Base-by-base conservation (phyloP, 805 yeast species). In the Barnettozyma botsteinii region DNA sequence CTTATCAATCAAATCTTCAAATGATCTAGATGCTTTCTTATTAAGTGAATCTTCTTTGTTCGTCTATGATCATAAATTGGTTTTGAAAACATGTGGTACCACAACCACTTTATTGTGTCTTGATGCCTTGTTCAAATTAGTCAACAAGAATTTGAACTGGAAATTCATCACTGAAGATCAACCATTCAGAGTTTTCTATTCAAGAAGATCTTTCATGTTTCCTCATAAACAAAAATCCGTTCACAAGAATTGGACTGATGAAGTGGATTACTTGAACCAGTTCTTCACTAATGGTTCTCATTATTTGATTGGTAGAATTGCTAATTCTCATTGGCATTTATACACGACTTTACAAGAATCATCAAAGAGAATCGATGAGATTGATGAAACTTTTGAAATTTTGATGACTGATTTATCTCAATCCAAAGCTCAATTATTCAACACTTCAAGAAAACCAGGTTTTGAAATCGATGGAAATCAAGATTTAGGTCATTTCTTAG, bases 41-140 rank as follows among this genome's bases (percentile, higher is more conserved):
- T 72, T 91, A 45, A 80, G 91, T 42, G 98, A 91, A 64, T 83
- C 94, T 34, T 85, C 96, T 14, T 65, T 93, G 55, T 89, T 91
- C 63, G 94, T 93, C 21, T 91, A 81, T 58, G 79, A 85, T 15
- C 89, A 88, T 63, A 87, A 85, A 60, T 53, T 93, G 47, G 79
- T 91, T 36, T 70, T 91, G 56, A 91, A 91, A 62, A 91, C 98
- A 5, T 91, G 98, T 60, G 98, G 98, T 7, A 89, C 97, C 4
- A 91, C 98, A 1, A 87, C 96, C 1, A 82, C 96, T 1, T 70
- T 91, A 42, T 74, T 78, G 19, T 91, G 96, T 49, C 62, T 91
- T 21, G 77, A 76, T 21, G 71, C 75, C 37, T 62, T 91, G 37
- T 75, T 85, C 46, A 74, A 75, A 34, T 54, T 74, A 25, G 72